phyloP scores from a whole-genome alignment of 192 early-diverging fungal species.

The Coemansia sp. region DNA sequence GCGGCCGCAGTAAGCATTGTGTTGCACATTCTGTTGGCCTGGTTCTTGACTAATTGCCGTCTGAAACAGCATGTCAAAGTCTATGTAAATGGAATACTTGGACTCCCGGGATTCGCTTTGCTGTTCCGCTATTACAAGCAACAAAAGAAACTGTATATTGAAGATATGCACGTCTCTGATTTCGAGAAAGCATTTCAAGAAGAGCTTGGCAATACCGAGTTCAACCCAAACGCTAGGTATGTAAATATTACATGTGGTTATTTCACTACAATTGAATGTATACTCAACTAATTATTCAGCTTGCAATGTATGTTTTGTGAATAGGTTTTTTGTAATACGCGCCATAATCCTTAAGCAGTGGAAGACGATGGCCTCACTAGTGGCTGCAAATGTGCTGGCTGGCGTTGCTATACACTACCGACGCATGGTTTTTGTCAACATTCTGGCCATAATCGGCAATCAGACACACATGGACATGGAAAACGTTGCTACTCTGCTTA shows the following conservation, averaged over 20 bases:
- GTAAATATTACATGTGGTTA: neutral
- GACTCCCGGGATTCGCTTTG: neutral
- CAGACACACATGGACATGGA: neutral
- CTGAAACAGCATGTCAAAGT: neutral
- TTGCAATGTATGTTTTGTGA: neutral
- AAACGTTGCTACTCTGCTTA: neutral
- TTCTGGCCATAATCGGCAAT: neutral
- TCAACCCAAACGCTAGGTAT: neutral
- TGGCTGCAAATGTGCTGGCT: neutral
- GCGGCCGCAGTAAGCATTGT: neutral
- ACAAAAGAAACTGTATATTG: neutral
- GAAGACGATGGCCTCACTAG: neutral
- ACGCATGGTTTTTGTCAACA: neutral
- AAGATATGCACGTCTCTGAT: neutral
- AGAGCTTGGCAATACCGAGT: neutral
- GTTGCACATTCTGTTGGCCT: neutral
- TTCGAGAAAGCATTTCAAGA: neutral
- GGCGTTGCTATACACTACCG: neutral
- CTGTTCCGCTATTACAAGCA: neutral
- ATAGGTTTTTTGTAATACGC: neutral
- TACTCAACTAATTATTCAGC: neutral
- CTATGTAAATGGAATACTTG: neutral
- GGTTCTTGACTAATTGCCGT: neutral
- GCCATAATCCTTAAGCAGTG: neutral
- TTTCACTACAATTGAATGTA: neutral